phyloP scores from a whole-genome alignment of 1,284 basidiomycete genomes.

The Heterobasidion parviporum region DNA sequence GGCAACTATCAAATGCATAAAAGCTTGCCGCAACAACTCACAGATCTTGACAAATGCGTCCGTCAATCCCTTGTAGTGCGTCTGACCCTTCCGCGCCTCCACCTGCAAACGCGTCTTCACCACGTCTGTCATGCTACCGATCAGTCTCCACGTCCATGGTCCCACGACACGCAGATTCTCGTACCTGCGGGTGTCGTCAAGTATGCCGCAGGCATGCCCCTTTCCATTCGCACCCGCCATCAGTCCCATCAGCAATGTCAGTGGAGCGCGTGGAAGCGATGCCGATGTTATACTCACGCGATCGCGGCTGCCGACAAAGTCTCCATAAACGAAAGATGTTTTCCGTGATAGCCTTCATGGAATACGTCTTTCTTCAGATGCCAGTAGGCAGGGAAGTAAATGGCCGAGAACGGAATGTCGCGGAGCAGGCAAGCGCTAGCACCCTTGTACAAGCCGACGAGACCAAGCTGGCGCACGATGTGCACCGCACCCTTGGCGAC shows the following conservation, averaged over 20 bases:
- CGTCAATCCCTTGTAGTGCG: constrained; percentile 83
- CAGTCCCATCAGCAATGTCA: constrained; percentile 3
- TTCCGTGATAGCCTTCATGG: constrained; percentile 92
- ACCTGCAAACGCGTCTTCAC: constrained; percentile 98
- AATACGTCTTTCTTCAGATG: constrained; percentile 92
- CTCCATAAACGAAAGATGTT: constrained; percentile 88
- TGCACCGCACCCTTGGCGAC: constrained; percentile 82
- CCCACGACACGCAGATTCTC: constrained; percentile 10
- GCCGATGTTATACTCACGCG: constrained; percentile 42
- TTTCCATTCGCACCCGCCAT: constrained; percentile 21
- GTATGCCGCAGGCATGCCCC: constrained; percentile 94
- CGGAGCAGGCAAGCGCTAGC: constrained; percentile 82
- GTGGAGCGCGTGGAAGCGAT: background rate
- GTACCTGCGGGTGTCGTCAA: constrained; percentile 77
- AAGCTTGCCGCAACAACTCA: constrained; percentile 24
- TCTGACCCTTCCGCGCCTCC: constrained; percentile 91
- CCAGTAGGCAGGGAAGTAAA: constrained; percentile 76
- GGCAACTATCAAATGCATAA: background rate
- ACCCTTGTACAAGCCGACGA: constrained; percentile 90
- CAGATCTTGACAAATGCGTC: constrained; percentile 90
- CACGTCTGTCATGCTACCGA: constrained; percentile 57
- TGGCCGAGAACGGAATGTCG: constrained; percentile 92
- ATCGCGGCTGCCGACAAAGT: constrained; percentile 78
- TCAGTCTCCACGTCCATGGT: constrained; percentile 13
- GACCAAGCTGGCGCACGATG: constrained; percentile 88